Conservation (phyloP, 371 early-diverging fungal species). For the Rhizopus stolonifer region DNA sequence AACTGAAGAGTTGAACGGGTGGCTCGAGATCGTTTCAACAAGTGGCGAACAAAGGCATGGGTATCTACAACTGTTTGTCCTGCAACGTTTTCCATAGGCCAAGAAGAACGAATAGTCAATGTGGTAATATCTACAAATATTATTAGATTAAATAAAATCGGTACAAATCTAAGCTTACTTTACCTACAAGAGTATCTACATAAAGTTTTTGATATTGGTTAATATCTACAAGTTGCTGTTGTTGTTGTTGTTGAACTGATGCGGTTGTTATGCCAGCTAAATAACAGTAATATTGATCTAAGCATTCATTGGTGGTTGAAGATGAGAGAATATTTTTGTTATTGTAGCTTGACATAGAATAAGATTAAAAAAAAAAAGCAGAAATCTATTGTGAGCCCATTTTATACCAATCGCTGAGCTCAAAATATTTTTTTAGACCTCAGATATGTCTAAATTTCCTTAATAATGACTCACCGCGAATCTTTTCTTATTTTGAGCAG, state of each 20-base stretch:
- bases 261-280: slow-evolving; percentile 19
- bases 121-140: slow-evolving; percentile 59
- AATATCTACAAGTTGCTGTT: slow-evolving; percentile 10
- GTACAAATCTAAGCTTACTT: neutral
- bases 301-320: slow-evolving; percentile 11
- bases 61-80: slow-evolving; percentile 61
- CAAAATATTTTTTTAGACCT: neutral
- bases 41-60: slow-evolving; percentile 70
- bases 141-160: slow-evolving; percentile 30
- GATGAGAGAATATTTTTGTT: slow-evolving; percentile 11
- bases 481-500: neutral
- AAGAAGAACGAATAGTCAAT: slow-evolving; percentile 37
- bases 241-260: slow-evolving; percentile 20
- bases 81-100: slow-evolving; percentile 38
- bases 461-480: slow-evolving; percentile 1
- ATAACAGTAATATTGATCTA: slow-evolving; percentile 25
- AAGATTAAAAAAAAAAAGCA: slow-evolving; percentile 7
- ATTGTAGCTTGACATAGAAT: slow-evolving; percentile 18
- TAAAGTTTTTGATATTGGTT: slow-evolving; percentile 30
- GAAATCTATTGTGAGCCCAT: neutral
- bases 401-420: neutral
- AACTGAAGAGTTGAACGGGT: slow-evolving; percentile 81
- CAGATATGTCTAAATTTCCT: neutral
- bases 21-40: slow-evolving; percentile 74
- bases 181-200: slow-evolving; percentile 51